These are phyloP conservation scores for Zygoascus biomembranicola DNA, from an alignment of 805 yeast species.

Conservation along the genomic window DNA sequence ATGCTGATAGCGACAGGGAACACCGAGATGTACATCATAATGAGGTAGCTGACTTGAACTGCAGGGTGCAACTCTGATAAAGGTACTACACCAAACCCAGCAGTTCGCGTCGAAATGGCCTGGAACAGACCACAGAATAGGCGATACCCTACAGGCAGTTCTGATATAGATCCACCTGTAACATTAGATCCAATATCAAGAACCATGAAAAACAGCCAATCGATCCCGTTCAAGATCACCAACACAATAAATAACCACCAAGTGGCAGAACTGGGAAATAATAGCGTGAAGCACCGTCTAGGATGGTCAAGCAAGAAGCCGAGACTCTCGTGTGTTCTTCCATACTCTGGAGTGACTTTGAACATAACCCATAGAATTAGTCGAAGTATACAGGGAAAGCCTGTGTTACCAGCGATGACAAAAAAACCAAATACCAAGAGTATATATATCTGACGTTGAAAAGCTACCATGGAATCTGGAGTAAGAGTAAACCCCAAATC, in stretches of 20 bases:
- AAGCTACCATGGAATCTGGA: conserved; percentile 69
- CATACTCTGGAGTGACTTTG: conserved; percentile 52
- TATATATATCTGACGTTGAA: conserved; percentile 55
- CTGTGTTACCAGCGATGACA: conserved; percentile 88
- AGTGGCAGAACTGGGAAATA: conserved; percentile 88
- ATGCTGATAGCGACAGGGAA: conserved; percentile 93
- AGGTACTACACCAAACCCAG: conserved; percentile 75
- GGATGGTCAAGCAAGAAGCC: conserved; percentile 92
- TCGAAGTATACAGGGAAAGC: conserved; percentile 79
- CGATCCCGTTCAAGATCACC: conserved; percentile 63
- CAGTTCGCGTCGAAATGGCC: conserved; percentile 88
- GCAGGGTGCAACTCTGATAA: conserved; percentile 74
- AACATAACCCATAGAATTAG: conserved; percentile 74
- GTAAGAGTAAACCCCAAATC: conserved; percentile 81
- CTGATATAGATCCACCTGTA: conserved; percentile 39
- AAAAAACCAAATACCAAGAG: conserved; percentile 58
- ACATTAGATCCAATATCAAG: conserved; percentile 52
- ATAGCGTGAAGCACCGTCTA: conserved; percentile 86
- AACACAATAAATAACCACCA: conserved; percentile 87
- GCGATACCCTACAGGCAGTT: conserved; percentile 50
- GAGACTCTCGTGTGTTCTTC: conserved; percentile 51
- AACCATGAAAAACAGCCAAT: conserved; percentile 70
- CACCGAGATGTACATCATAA: conserved; percentile 98
- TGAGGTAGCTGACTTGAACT: conserved; percentile 83
- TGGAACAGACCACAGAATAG: conserved; percentile 81